Base-by-base conservation (phyloP, 108 stramenopile genomes). In the Fistulifera pelliculosa region DNA sequence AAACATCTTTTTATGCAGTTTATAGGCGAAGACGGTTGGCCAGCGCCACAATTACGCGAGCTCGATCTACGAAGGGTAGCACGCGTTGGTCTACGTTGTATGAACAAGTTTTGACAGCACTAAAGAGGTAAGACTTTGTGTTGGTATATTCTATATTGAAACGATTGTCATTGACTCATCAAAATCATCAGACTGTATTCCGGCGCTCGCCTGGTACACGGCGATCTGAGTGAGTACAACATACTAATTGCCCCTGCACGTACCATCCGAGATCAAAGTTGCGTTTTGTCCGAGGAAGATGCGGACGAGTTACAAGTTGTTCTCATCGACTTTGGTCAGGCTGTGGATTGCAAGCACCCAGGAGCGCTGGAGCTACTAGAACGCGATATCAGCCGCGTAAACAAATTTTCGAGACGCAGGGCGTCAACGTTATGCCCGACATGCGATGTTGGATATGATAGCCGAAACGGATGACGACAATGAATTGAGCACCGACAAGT, bases 1-100 rank as follows among this genome's bases (percentile, higher is more conserved):
- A 51, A 92, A 92, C 54, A 57, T 92, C 27, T 87, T 10, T 85
- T 87, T 49, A 83, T 92, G 85, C 51, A 81, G 6, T 92, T 92
- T 52, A 47, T 87, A 17, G 90, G 90, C 13, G 67, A 81, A 14
- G 70, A 83, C 56, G 85, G 85, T n/a, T 87, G 85, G 82, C 83
- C 90, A 0, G 68, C 78, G 15, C 83, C 90, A 26, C 85, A 85
- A 48, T 47, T 92, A 13, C 74, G 73, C 31, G 90, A 87, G 51
- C 40, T 87, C 12, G 71, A 82, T 38, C 56, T 84, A 3, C 66
- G 64, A 54, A 70, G 68, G 81, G 79, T 10, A 83, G 79, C 56
- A 59, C 65, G 18, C 71, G 66, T 38, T 89, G 87, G 87, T 62
- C 58, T 10, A 52, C 49, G 2, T 38, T 89, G 22, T 89, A 89